Evolutionary conservation across 345 rosid genomes (phyloP).

Genomic region (Brassica juncea): DNA sequence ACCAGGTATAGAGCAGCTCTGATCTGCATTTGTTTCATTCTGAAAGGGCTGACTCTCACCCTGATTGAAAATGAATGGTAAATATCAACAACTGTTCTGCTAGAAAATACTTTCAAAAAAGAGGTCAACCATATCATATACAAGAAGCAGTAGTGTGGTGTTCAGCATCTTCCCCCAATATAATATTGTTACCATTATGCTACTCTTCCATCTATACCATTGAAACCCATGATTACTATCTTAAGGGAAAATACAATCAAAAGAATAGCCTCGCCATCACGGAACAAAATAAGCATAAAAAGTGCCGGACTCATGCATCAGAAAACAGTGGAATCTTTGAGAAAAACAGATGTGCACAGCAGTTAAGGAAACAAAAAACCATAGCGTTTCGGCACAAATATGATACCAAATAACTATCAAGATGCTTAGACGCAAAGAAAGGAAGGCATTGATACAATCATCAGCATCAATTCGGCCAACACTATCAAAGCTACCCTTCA

Average conservation of each 20-base stretch:
- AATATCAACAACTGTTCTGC: constrained; percentile 12
- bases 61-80: constrained; percentile 45
- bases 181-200: background rate
- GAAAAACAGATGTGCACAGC: background rate
- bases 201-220: background rate
- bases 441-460: constrained; percentile 4
- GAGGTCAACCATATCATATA: background rate
- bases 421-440: background rate
- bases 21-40: constrained; percentile 44
- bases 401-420: no score
- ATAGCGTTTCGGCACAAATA: no score
- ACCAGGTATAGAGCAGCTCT: constrained; percentile 36
- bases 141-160: no score
- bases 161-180: background rate
- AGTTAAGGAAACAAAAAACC: background rate
- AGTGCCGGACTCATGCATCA: no score
- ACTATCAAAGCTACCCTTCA: constrained; percentile 13
- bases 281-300: background rate
- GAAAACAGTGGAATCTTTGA: background rate
- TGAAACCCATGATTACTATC: constrained; percentile 4
- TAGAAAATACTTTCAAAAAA: constrained; percentile 22
- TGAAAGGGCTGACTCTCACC: constrained; percentile 53
- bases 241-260: background rate
- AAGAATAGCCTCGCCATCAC: constrained; percentile 4
- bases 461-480: constrained; percentile 1